Percentiles rank a stretch among this genome's conserved stretches.
Conservation (phyloP, 148 eudicot genomes). For the Mesembryanthemum crystallinum region DNA sequence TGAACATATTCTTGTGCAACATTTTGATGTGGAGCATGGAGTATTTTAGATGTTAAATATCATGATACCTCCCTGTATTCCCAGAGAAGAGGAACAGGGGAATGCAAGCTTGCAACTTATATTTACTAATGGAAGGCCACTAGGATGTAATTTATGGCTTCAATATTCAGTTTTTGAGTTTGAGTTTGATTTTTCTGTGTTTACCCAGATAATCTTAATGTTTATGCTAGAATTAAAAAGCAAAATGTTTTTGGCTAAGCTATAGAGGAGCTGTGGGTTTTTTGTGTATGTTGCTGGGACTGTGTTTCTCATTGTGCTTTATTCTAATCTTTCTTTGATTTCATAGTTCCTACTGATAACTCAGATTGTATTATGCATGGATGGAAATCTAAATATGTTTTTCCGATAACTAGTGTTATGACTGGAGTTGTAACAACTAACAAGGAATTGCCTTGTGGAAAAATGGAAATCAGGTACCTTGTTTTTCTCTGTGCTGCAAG, state of each 20-base stretch:
- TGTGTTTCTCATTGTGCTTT: not conserved
- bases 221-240: not conserved
- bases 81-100: not conserved
- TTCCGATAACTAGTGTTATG: slow-evolving; percentile 10
- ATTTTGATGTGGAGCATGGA: no score
- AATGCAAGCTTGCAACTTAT: not conserved
- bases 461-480: slow-evolving; percentile 12
- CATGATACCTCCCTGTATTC: not conserved
- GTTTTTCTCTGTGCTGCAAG: slow-evolving; percentile 3
- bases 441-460: slow-evolving; percentile 4
- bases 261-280: slow-evolving; percentile 1
- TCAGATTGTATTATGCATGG: not conserved
- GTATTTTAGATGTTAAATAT: no score
- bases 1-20: no score
- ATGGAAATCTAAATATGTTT: slow-evolving; percentile 7
- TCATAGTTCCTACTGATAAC: not conserved
- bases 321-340: not conserved
- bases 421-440: slow-evolving; percentile 8
- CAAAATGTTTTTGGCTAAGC: not conserved
- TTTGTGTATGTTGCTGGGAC: not conserved
- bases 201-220: not conserved
- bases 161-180: not conserved
- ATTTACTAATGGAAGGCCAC: not conserved
- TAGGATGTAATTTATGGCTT: not conserved
- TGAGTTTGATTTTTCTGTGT: not conserved